phyloP scores from a whole-genome alignment of 2,329 filamentous ascomycete genomes.

The Leptographium radiaticola region DNA sequence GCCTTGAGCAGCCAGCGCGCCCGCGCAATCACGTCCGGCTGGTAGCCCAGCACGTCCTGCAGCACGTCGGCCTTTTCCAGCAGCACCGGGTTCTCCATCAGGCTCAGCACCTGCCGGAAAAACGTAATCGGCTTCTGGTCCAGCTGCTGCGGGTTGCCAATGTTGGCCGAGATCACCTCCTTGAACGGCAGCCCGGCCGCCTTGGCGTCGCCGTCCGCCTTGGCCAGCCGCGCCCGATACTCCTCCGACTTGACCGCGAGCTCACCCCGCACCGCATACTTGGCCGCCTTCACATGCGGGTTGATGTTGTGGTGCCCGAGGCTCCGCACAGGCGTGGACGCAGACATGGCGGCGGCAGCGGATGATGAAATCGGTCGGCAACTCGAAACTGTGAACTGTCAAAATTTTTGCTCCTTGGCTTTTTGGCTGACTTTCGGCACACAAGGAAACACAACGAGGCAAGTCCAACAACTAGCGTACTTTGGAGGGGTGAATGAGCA shows the following conservation, averaged over 20 bases:
- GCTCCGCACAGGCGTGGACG: slow-evolving; percentile 23
- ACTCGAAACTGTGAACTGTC: background rate
- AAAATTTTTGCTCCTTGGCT: no score
- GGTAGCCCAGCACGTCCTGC: slow-evolving; percentile 65
- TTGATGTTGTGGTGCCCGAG: slow-evolving; percentile 86
- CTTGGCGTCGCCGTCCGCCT: slow-evolving; percentile 31
- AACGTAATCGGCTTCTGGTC: slow-evolving; percentile 99
- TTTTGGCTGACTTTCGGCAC: background rate
- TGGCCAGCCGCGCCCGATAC: slow-evolving; percentile 62
- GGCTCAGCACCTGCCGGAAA: slow-evolving; percentile 89
- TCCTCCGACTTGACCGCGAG: slow-evolving; percentile 87
- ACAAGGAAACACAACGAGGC: background rate
- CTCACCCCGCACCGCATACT: slow-evolving; percentile 95
- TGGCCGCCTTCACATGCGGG: slow-evolving; percentile 68
- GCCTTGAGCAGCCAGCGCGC: slow-evolving; percentile 70
- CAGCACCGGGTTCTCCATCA: slow-evolving; percentile 80
- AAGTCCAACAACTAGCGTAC: background rate
- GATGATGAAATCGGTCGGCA: slow-evolving; percentile 3
- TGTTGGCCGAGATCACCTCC: slow-evolving; percentile 91
- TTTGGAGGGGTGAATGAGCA: background rate
- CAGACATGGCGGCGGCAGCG: slow-evolving; percentile 17
- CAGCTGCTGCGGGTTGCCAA: slow-evolving; percentile 96
- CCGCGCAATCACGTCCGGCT: slow-evolving; percentile 75
- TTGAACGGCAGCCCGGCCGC: slow-evolving; percentile 57
- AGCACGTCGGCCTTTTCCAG: slow-evolving; percentile 76